phyloP scores from a whole-genome alignment of 2,329 filamentous ascomycete species.

The Fusarium ambrosium region DNA sequence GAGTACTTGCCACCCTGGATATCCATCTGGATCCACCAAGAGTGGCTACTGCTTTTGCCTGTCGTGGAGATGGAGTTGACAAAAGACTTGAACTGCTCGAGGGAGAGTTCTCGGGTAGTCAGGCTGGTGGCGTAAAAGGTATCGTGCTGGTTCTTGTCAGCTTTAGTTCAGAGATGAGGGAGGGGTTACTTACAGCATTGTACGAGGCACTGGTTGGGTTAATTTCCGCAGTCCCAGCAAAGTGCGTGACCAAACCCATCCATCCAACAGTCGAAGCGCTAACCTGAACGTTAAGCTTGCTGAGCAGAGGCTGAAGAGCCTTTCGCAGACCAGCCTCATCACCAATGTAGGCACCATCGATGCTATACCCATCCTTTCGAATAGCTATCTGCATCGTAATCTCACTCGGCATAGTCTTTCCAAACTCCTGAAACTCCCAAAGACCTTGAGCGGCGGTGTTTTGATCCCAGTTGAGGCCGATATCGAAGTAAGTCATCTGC shows the following conservation, averaged over 20 bases:
- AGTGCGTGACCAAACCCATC: slow-evolving; percentile 46
- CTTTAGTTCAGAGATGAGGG: accelerated
- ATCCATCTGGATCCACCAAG: slow-evolving; percentile 49
- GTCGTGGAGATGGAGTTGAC: slow-evolving; percentile 43
- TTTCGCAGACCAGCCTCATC: slow-evolving; percentile 31
- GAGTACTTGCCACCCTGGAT: slow-evolving; percentile 54
- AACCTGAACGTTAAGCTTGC: slow-evolving; percentile 31
- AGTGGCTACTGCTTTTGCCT: slow-evolving; percentile 34
- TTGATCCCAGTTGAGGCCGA: slow-evolving; percentile 41
- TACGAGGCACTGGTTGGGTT: slow-evolving; percentile 45
- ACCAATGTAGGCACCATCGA: slow-evolving; percentile 47
- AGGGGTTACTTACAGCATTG: slow-evolving; percentile 32
- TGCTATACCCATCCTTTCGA: slow-evolving; percentile 31
- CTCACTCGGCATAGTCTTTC: slow-evolving; percentile 45
- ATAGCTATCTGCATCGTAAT: slow-evolving; percentile 47
- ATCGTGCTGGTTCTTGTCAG: slow-evolving; percentile 42
- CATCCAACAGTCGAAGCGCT: slow-evolving; percentile 39
- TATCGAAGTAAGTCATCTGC: slow-evolving; percentile 40
- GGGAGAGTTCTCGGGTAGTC: slow-evolving; percentile 38
- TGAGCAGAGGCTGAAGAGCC: slow-evolving; percentile 36
- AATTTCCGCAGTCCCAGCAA: slow-evolving; percentile 30
- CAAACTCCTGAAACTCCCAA: slow-evolving; percentile 46
- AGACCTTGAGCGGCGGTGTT: slow-evolving; percentile 38
- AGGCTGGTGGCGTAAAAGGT: slow-evolving; percentile 51
- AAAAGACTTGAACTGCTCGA: slow-evolving; percentile 43